These are phyloP conservation scores for Albizia julibrissin DNA, from an alignment of 306 rosid species.

Conservation along the genomic window DNA sequence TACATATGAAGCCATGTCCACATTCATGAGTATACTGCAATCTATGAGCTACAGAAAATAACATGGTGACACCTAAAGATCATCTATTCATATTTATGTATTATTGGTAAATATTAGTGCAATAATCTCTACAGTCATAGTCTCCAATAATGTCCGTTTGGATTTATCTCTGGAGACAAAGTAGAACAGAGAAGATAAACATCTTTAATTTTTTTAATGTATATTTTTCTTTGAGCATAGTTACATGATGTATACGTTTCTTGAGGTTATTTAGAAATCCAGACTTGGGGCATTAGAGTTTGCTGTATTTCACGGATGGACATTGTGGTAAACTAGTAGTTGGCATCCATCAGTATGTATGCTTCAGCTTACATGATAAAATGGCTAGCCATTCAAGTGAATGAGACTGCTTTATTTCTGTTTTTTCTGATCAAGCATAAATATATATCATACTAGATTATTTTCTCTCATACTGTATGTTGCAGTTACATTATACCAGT, in stretches of 20 bases:
- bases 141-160: background rate
- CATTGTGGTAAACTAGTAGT: background rate
- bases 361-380: slow-evolving; percentile 23
- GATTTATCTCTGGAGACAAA: background rate
- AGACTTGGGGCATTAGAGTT: background rate
- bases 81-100: background rate
- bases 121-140: background rate
- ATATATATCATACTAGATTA: slow-evolving; percentile 31
- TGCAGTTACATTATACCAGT: slow-evolving; percentile 91
- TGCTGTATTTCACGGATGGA: background rate
- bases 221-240: background rate
- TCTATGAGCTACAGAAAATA: too few relatives aligned
- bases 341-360: background rate
- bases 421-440: slow-evolving; percentile 34
- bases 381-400: slow-evolving; percentile 22
- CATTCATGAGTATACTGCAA: too few relatives aligned
- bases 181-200: background rate
- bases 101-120: too few relatives aligned
- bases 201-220: background rate
- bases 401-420: slow-evolving; percentile 20
- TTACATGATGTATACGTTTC: background rate
- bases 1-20: too few relatives aligned
- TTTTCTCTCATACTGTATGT: slow-evolving; percentile 45
- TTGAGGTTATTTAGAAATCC: background rate
- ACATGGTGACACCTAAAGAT: too few relatives aligned